Conservation (phyloP, 441 rosid species). For the Geranium incanum region DNA sequence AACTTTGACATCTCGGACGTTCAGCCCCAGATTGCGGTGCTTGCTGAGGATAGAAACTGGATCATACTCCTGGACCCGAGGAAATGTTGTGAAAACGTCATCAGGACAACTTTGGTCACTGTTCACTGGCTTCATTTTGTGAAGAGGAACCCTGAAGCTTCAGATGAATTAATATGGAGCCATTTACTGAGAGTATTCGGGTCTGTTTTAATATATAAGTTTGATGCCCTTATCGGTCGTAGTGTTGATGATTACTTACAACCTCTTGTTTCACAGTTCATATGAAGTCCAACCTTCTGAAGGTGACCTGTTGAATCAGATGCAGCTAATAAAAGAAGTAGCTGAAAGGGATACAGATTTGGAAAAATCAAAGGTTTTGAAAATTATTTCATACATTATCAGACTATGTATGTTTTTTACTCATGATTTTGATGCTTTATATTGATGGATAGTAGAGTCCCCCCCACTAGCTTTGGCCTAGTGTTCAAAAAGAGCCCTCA, state of each 20-base stretch:
- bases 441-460: neutral
- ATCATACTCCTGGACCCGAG: conserved; percentile 29
- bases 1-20: conserved; percentile 24
- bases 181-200: conserved; percentile 25
- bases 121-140: conserved; percentile 31
- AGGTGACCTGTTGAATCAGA: conserved; percentile 34
- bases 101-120: conserved; percentile 30
- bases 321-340: conserved; percentile 31
- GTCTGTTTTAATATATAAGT: conserved; percentile 8
- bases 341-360: conserved; percentile 37
- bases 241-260: neutral
- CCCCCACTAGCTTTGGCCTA: no score
- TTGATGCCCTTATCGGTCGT: neutral
- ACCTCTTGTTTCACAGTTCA: conserved; percentile 19
- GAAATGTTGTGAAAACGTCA: conserved; percentile 22
- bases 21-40: conserved; percentile 27
- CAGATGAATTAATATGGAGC: conserved; percentile 24
- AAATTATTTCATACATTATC: neutral
- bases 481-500: no score
- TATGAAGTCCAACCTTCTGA: conserved; percentile 34
- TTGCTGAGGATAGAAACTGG: conserved; percentile 26
- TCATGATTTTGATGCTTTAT: neutral
- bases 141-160: conserved; percentile 23
- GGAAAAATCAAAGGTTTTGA: conserved; percentile 35
- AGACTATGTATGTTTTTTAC: neutral